Base-by-base conservation (phyloP, 495 filamentous ascomycete genomes). In the Lepidopterella palustris region DNA sequence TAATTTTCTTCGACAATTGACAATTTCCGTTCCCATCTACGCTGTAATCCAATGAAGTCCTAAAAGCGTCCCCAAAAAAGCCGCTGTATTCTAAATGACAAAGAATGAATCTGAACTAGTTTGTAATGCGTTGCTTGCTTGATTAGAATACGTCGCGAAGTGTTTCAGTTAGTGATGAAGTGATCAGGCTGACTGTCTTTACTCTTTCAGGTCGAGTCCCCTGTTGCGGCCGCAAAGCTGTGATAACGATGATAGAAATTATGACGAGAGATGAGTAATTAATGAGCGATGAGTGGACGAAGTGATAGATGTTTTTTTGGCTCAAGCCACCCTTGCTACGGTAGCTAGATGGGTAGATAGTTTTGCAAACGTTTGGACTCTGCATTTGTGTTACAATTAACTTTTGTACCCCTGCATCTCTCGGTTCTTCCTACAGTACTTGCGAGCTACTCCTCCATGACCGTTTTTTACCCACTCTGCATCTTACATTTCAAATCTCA, bases 1-100 rank as follows among this genome's bases (percentile, higher is more conserved):
- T 96, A 77, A 81, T 39, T n/a, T n/a, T n/a, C n/a, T n/a, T n/a
- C n/a, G n/a, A n/a, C 58, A 20, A 10, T 29, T 6, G 21, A 24
- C 3, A 3, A 13, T 59, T 51, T 39, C 39, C 27, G 42, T 42
- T 28, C 42, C 9, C 47, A 13, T 39, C 21, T 60, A 49, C 26
- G 11, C 18, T 26, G 5, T 29, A 42, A 58, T 24, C 23, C 42
- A 0, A 47, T 35, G 24, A 54, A 29, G 27, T 55, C 49, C 23
- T 27, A 48, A 47, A 45, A 47, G 20, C 10, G 15, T 32, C 23
- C 42, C 39, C n/a, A n/a, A n/a, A n/a, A n/a, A n/a, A 40, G 50
- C 58, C 23, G 23, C 47, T 60, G 50, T 60, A 55, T 55, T 60
- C 28, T 60, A 60, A 52, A 48, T 39, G 24, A 62, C 39, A 55